Base-by-base conservation (phyloP, 2,329 filamentous ascomycete species). In the Cladosporium sp. region DNA sequence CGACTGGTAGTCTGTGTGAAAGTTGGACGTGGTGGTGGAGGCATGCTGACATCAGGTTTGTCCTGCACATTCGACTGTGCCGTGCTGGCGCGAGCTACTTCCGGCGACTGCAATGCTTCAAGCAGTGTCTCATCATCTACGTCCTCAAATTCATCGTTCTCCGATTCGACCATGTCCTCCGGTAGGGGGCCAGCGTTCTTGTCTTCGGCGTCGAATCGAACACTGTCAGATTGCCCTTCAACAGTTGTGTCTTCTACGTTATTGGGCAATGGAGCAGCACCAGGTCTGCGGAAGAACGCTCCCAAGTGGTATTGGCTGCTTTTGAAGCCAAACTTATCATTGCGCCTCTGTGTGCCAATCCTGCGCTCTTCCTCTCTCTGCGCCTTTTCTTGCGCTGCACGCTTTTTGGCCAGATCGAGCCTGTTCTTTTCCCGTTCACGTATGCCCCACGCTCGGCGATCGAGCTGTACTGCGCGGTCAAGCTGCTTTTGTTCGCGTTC, bases 261-360 rank as follows among this genome's bases (percentile, higher is more conserved):
- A 5, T 24, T n/a, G 13, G 19, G 9, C 42, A 58, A 17, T 12
- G 44, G 28, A 17, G 37, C 15, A 35, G 28, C 34, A n/a, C 32
- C 52, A 8, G 53, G 60, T 44, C 52, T 62, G n/a, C 61, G 64
- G 59, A 73, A 66, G 62, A 71, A 73, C 6, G 65, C 66, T 3
- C 71, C 70, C 36, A 73, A 56, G 59, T 71, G 69, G 42, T 70
- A 66, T 51, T 73, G 71, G 61, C 68, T 71, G 55, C 70, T 68
- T 54, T 65, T 64, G 57, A 68, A 67, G 15, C 71, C 71, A 62
- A 70, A 71, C 36, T 64, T 62, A 60, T 73, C 71, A 37, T 59
- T 62, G 57, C 64, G 59, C 48, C 64, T 62, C 62, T 72, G 71
- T 24, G 64, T 72, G 13, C 67, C 69, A 19, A 71, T 36, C 54